phyloP scores from a whole-genome alignment of 768 basidiomycete genomes.

The Hydnum rufescens region DNA sequence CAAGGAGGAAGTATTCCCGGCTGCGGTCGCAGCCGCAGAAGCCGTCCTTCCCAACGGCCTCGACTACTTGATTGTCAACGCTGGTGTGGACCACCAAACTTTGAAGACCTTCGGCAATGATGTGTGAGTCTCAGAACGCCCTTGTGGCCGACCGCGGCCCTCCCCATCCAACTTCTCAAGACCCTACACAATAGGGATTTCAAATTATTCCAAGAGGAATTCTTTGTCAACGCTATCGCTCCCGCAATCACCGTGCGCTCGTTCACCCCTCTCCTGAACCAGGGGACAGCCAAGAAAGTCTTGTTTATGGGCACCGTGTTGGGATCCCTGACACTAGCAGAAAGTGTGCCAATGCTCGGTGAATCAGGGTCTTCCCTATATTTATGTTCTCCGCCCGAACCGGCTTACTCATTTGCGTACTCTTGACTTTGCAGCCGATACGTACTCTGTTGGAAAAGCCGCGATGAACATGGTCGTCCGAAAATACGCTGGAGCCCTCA shows the following conservation, averaged over 20 bases:
- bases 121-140: not conserved
- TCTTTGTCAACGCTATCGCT: conserved; percentile 3
- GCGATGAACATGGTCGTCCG: conserved; percentile 8
- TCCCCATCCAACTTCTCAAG: not conserved
- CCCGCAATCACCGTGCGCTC: conserved; percentile 1
- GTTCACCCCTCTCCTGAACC: conserved; percentile 2
- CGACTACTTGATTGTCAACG: conserved; percentile 4
- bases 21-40: not conserved
- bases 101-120: not conserved
- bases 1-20: not conserved
- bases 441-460: conserved; percentile 5
- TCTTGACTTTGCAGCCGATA: not conserved
- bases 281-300: conserved; percentile 2
- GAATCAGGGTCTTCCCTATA: not conserved
- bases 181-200: conserved; percentile 1
- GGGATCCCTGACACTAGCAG: not conserved
- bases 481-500: conserved; percentile 6
- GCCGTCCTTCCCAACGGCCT: conserved; percentile 2
- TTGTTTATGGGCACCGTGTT: conserved; percentile 2
- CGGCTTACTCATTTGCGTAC: not conserved
- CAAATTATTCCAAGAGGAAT: not conserved
- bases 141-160: not conserved
- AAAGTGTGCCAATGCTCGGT: not conserved
- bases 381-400: not conserved
- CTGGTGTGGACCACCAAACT: conserved; percentile 3